Evolutionary conservation across 108 stramenopile species (phyloP).

Genomic region (Cyclotella cryptica): DNA sequence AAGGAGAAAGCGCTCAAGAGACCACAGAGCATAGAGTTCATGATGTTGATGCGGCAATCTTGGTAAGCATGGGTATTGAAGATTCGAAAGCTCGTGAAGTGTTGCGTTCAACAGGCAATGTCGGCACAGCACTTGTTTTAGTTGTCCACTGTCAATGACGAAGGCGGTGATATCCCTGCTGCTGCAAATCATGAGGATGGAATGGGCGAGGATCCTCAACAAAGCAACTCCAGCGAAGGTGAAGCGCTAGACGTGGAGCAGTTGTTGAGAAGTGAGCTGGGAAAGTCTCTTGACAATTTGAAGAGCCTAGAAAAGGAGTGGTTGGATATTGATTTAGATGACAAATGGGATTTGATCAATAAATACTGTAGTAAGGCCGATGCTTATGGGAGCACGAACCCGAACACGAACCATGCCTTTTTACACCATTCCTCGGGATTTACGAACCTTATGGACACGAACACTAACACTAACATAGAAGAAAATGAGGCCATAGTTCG

Average conservation of each 20-base stretch:
- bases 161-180: neutral
- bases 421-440: too few species aligned
- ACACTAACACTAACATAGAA: too few species aligned
- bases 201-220: too few species aligned
- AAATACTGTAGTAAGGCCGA: too few species aligned
- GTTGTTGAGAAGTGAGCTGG: slow-evolving; percentile 29
- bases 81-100: slow-evolving; percentile 15
- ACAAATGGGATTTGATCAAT: too few species aligned
- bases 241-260: slow-evolving; percentile 11
- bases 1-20: neutral
- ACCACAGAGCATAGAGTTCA: slow-evolving; percentile 5
- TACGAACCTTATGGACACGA: too few species aligned
- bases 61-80: slow-evolving; percentile 36
- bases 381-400: too few species aligned
- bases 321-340: slow-evolving; percentile 26
- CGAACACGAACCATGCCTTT: too few species aligned
- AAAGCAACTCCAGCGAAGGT: too few species aligned
- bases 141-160: slow-evolving; percentile 10
- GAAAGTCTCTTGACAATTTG: slow-evolving; percentile 18
- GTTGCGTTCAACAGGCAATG: slow-evolving; percentile 20
- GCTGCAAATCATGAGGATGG: neutral
- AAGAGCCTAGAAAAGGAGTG: slow-evolving; percentile 36
- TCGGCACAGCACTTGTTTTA: slow-evolving; percentile 21
- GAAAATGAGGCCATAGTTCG: too few species aligned
- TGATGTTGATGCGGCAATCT: slow-evolving; percentile 27